Base-by-base conservation (phyloP, 345 rosid genomes). In the Balakata baccata region DNA sequence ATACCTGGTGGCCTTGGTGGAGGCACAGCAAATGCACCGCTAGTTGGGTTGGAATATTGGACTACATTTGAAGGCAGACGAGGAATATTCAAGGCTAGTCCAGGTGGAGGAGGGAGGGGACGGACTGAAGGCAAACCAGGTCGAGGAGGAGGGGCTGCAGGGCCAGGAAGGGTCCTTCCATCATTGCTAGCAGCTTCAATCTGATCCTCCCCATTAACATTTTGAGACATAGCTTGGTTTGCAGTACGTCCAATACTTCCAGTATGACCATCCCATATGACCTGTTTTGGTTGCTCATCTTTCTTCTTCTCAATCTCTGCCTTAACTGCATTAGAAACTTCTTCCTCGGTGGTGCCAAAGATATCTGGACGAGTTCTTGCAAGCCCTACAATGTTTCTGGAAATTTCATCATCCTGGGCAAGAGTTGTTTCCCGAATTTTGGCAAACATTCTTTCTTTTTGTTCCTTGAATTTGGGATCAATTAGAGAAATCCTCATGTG, bases 191-290 rank as follows among this genome's bases (percentile, higher is more conserved):
- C 71, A 56, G 79, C 86, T 75, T 85, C 89, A 25, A 61, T 81
- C 75, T 80, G 89, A 74, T 88, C 93, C 49, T 90, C 96, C 64
- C 84, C 87, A 70, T 70, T 81, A 14, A 81, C 74, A 74, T 73
- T 89, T 71, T 90, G 97, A 66, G 94, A 79, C 85, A 92, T 75
- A 51, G 96, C 97, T 70, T 90, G 96, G 69, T 89, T 92, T 47
- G 97, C 97, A 14, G 97, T 92, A 56, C 96, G 92, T 53, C 97
- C 97, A 39, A 90, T 92, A 80, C 97, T 92, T 80, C 92, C 97
- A 1, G 92, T 84, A 77, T 92, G 96, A 75, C 97, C 97, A 85
- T 92, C 97, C 97, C 97, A 92, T 81, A 92, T 90, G 22, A 92
- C 91, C 83, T 92, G 97, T 80, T 85, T 90, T 22, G 97, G 95